A percentile compares a stretch with the other conserved stretches of the same genome.
Conservation (phyloP, 768 basidiomycete genomes). For the Cystobasidium tubakii region DNA sequence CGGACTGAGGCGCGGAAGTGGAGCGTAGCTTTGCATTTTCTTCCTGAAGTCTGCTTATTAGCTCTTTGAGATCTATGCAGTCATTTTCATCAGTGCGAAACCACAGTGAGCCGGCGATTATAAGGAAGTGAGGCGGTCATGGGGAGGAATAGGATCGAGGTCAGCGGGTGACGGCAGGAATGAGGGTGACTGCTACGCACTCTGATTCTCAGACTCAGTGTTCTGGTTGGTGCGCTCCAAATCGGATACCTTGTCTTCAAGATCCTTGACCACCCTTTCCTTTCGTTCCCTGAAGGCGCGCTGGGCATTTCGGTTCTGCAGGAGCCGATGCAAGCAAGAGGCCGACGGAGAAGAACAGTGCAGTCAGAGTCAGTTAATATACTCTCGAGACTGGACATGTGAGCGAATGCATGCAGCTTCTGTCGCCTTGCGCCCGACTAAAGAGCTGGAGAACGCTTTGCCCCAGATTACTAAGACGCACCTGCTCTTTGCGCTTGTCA, state of each 20-base stretch:
- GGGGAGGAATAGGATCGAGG: neutral
- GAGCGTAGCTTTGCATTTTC: slow-evolving; percentile 24
- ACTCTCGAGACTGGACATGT: neutral
- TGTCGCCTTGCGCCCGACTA: neutral
- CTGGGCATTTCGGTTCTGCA: slow-evolving; percentile 95
- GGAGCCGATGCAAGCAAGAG: slow-evolving; percentile 58
- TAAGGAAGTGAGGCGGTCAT: neutral
- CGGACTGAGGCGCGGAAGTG: slow-evolving; percentile 14
- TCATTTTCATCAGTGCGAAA: neutral
- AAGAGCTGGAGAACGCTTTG: neutral
- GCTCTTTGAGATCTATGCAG: slow-evolving; percentile 7
- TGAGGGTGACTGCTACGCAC: neutral
- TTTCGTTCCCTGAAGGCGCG: slow-evolving; percentile 94
- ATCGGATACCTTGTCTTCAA: slow-evolving; percentile 36
- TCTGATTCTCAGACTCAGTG: slow-evolving; percentile 33
- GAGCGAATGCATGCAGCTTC: neutral
- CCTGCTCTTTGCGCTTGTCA: slow-evolving; percentile 40
- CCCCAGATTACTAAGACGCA: slow-evolving; percentile 11
- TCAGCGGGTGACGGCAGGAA: neutral
- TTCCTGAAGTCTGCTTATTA: slow-evolving; percentile 14
- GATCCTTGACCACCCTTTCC: slow-evolving; percentile 79
- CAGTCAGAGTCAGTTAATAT: neutral
- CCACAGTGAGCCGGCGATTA: neutral
- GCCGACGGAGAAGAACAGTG: slow-evolving; percentile 50
- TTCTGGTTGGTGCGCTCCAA: slow-evolving; percentile 16